Conservation (phyloP, 2,329 filamentous ascomycete genomes). For the Cadophora gregata region DNA sequence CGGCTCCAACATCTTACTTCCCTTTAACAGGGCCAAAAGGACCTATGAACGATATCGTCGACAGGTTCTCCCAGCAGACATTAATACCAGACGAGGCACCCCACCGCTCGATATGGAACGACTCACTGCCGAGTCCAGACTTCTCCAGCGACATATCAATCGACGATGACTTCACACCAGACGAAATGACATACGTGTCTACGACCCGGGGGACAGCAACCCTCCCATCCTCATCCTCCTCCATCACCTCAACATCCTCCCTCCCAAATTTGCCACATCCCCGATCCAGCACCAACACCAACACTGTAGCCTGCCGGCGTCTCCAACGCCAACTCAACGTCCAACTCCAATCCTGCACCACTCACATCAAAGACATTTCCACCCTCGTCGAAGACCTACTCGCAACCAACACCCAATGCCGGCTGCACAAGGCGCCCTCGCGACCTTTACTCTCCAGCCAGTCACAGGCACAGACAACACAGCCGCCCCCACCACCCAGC, state of each 20-base stretch:
- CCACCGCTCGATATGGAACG: conserved; percentile 30
- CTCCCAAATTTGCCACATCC: conserved; percentile 18
- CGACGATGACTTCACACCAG: conserved; percentile 18
- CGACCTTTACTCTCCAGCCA: conserved; percentile 16
- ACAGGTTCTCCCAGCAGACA: conserved; percentile 27
- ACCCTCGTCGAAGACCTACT: conserved; percentile 39
- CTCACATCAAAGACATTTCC: conserved; percentile 37
- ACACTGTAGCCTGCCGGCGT: conserved; percentile 29
- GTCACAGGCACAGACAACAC: no score
- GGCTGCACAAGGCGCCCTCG: conserved; percentile 22
- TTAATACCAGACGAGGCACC: conserved; percentile 28
- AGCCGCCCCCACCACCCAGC: not conserved
- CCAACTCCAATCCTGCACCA: conserved; percentile 33
- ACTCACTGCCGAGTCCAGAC: conserved; percentile 26
- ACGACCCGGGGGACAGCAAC: conserved; percentile 23
- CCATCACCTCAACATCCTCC: conserved; percentile 21
- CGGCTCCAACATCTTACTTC: conserved; percentile 18
- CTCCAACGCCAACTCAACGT: conserved; percentile 38
- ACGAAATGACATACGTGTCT: conserved; percentile 30
- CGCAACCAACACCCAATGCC: conserved; percentile 35
- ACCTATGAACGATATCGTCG: conserved; percentile 23
- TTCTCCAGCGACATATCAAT: conserved; percentile 18
- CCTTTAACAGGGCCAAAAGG: not conserved
- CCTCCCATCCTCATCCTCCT: conserved; percentile 13
- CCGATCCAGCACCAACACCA: conserved; percentile 14